Evolutionary conservation across 1,284 basidiomycete genomes (phyloP).

Genomic region (Neonothopanus nambi): DNA sequence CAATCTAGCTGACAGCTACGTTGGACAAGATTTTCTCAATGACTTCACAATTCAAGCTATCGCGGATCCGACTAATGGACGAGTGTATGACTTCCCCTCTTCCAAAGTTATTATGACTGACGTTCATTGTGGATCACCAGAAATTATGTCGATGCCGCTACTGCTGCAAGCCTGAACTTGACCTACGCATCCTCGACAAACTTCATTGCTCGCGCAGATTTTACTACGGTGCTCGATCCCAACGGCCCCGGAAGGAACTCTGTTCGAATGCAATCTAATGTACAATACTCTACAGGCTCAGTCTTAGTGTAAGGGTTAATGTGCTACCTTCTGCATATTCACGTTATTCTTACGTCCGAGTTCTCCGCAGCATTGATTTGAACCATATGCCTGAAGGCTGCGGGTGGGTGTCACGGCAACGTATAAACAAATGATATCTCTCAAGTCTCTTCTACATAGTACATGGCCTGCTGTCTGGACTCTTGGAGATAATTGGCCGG

Average conservation of each 20-base stretch:
- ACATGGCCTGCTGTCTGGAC: constrained; percentile 58
- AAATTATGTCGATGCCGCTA: constrained; percentile 39
- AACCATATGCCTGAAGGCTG: constrained; percentile 32
- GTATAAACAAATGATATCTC: background rate
- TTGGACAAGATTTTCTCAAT: constrained; percentile 45
- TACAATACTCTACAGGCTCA: constrained; percentile 40
- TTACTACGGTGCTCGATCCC: constrained; percentile 41
- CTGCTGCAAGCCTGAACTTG: constrained; percentile 34
- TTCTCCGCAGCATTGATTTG: constrained; percentile 18
- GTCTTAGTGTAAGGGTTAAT: constrained; percentile 50
- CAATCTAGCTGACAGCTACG: constrained; percentile 36
- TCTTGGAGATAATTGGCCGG: constrained; percentile 11
- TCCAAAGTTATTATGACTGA: background rate
- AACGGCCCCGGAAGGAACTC: constrained; percentile 50
- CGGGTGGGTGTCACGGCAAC: constrained; percentile 14
- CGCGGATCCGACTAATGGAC: constrained; percentile 55
- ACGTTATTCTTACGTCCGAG: background rate
- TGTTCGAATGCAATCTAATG: constrained; percentile 46
- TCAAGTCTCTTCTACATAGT: constrained; percentile 21
- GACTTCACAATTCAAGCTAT: constrained; percentile 47
- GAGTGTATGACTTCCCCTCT: constrained; percentile 44
- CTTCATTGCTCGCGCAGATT: constrained; percentile 46
- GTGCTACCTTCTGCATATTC: background rate
- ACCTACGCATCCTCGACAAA: constrained; percentile 34
- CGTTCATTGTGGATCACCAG: constrained; percentile 21